phyloP scores from a whole-genome alignment of 31 red algal species.

The Endocladia muricata region DNA sequence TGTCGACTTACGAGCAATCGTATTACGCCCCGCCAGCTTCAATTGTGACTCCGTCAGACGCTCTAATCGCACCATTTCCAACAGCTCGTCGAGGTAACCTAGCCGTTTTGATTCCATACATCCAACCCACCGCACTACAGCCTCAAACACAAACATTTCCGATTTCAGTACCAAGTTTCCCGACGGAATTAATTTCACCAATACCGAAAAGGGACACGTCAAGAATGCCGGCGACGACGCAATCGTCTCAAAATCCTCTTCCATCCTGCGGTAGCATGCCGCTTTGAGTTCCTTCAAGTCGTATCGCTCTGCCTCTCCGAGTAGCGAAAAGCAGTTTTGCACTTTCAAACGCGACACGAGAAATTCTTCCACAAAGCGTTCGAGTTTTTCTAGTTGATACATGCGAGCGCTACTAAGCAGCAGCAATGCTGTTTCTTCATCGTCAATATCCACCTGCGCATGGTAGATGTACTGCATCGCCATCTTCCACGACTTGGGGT shows the following conservation, averaged over 20 bases:
- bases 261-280: constrained; percentile 29
- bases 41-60: constrained; percentile 10
- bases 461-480: constrained; percentile 65
- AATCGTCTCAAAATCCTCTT: constrained; percentile 33
- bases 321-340: constrained; percentile 22
- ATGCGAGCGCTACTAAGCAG: constrained; percentile 46
- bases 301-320: constrained; percentile 40
- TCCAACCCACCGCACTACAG: constrained; percentile 26
- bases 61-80: constrained; percentile 13
- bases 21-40: not conserved
- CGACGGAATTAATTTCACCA: constrained; percentile 7
- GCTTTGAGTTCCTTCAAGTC: constrained; percentile 23
- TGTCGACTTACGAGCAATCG: constrained; percentile 11
- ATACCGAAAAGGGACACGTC: constrained; percentile 9
- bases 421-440: constrained; percentile 29
- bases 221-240: constrained; percentile 32
- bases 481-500: constrained; percentile 34
- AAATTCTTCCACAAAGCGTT: constrained; percentile 45
- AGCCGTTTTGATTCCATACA: not conserved
- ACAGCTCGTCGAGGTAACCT: not conserved
- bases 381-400: constrained; percentile 49
- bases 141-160: constrained; percentile 41
- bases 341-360: constrained; percentile 15
- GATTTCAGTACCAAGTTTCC: constrained; percentile 28
- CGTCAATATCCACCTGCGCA: constrained; percentile 32